phyloP scores from a whole-genome alignment of 163 green algal genomes.

The Scenedesmus sp. region DNA sequence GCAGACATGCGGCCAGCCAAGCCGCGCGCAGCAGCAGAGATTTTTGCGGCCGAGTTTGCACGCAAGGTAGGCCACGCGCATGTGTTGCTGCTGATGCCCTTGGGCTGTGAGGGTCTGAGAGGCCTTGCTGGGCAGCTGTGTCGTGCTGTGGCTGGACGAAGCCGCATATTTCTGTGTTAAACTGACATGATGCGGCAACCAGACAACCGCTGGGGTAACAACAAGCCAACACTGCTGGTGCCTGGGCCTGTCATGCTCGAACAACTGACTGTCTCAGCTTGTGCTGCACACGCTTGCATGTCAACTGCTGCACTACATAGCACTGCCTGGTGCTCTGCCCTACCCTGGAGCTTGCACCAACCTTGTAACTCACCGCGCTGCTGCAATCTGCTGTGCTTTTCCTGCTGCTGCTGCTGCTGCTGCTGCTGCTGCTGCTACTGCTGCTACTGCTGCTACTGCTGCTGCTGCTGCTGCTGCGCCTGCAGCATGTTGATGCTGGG shows the following conservation, averaged over 20 bases:
- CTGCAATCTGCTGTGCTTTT: background rate
- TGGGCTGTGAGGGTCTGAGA: no score
- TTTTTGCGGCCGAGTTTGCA: constrained; percentile 29
- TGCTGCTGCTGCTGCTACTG: background rate
- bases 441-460: background rate
- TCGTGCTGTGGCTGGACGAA: background rate
- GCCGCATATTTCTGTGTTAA: no score
- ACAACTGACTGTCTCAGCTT: background rate
- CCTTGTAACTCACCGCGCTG: background rate
- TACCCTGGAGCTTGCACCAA: background rate
- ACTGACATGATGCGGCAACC: no score
- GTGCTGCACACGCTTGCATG: background rate
- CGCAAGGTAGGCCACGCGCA: constrained; percentile 18
- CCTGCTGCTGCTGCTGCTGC: background rate
- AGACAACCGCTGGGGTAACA: no score
- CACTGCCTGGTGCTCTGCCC: background rate
- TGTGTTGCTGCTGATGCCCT: background rate
- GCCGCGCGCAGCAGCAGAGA: constrained; percentile 34
- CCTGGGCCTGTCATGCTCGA: no score
- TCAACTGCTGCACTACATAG: background rate
- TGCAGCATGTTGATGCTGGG: constrained; percentile 16
- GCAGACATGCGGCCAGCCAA: constrained; percentile 27
- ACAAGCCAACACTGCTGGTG: background rate
- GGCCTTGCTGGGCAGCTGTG: background rate
- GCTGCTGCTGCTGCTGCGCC: background rate